Conservation (phyloP, 139 green algal genomes). For the Tetratostichococcus sp. region DNA sequence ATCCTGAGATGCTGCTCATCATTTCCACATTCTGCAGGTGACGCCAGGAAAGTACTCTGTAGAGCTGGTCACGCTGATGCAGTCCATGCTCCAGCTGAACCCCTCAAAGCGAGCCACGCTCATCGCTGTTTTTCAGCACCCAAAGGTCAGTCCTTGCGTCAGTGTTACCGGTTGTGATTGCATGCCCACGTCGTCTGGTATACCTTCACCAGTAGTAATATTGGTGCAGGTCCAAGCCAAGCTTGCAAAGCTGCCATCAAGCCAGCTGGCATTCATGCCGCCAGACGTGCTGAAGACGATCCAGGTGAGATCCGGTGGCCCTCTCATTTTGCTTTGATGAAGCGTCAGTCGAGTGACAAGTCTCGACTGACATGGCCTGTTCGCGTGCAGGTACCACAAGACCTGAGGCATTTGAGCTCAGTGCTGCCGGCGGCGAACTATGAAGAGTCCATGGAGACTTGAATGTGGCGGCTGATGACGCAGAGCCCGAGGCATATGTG, state of each 20-base stretch:
- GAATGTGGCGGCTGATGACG: no score
- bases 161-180: no score
- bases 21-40: background rate
- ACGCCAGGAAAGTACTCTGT: constrained; percentile 38
- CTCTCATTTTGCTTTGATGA: no score
- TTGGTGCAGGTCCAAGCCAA: background rate
- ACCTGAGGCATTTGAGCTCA: background rate
- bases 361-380: no score
- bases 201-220: no score
- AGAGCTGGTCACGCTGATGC: constrained; percentile 52
- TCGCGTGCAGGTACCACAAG: background rate
- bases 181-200: no score
- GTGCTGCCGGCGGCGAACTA: background rate
- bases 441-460: background rate
- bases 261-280: background rate
- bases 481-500: no score
- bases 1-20: no score
- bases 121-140: constrained; percentile 34
- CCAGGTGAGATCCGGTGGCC: background rate
- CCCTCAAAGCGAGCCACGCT: constrained; percentile 40
- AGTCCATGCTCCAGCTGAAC: constrained; percentile 48
- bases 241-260: background rate
- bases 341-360: no score
- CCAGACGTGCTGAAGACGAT: background rate
- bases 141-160: no score